Percentiles rank a stretch among this genome's conserved stretches.
These are phyloP conservation scores for Globisporangium viniferum DNA, from an alignment of 352 stramenopile genomes.

Conservation along the genomic window DNA sequence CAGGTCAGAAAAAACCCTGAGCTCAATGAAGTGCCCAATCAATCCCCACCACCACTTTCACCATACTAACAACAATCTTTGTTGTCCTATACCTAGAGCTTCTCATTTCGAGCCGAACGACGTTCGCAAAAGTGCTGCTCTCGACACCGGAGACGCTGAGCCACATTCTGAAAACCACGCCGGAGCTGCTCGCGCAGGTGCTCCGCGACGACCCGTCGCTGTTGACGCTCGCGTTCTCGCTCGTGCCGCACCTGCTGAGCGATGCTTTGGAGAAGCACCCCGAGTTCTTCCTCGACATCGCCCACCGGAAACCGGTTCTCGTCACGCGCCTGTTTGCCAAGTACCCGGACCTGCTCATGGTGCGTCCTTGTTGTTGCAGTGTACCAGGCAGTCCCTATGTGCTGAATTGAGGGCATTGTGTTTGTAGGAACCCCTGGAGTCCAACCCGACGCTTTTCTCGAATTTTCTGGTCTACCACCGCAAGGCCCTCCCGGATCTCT, in stretches of 20 bases:
- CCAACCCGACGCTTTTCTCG: slow-evolving; percentile 67
- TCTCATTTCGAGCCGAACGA: slow-evolving; percentile 37
- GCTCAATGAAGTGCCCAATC: neutral
- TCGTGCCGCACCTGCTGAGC: slow-evolving; percentile 54
- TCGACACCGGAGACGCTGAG: slow-evolving; percentile 43
- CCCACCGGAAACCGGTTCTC: slow-evolving; percentile 55
- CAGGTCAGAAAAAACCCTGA: slow-evolving; percentile 19
- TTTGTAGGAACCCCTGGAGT: slow-evolving; percentile 57
- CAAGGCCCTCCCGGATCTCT: slow-evolving; percentile 54
- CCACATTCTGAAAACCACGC: slow-evolving; percentile 46
- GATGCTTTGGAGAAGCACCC: slow-evolving; percentile 62
- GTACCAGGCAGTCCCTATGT: no score
- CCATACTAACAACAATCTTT: neutral
- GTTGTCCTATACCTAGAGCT: slow-evolving; percentile 22
- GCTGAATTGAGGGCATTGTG: neutral
- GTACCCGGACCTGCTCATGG: slow-evolving; percentile 64
- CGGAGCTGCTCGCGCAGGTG: slow-evolving; percentile 42
- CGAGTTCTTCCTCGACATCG: slow-evolving; percentile 66
- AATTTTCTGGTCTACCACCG: slow-evolving; percentile 64
- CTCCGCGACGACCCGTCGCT: slow-evolving; percentile 47
- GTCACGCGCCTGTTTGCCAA: slow-evolving; percentile 61
- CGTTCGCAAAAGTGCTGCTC: slow-evolving; percentile 41
- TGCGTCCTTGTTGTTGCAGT: slow-evolving; percentile 13
- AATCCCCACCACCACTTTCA: neutral
- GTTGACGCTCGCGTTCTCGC: slow-evolving; percentile 41